Conservation (phyloP, 345 rosid genomes). For the Eucalyptus sp. region DNA sequence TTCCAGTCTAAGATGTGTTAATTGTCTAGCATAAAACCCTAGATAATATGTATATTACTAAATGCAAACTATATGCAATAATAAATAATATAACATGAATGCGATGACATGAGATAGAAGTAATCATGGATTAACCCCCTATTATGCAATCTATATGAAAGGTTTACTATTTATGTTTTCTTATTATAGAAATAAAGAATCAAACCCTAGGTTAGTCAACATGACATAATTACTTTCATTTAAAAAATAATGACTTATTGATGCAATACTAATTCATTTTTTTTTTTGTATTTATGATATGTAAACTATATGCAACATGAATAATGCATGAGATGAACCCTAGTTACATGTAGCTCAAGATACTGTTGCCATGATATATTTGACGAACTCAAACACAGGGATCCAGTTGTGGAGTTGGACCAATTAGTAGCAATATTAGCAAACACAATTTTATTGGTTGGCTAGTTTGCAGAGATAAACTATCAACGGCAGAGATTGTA, state of each 20-base stretch:
- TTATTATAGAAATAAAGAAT: too few relatives aligned
- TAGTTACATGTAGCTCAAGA: too few relatives aligned
- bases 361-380: too few relatives aligned
- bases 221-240: not conserved
- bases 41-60: not conserved
- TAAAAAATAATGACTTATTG: not conserved
- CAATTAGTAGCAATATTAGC: too few relatives aligned
- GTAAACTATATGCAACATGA: not conserved
- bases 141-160: not conserved
- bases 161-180: not conserved
- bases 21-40: not conserved
- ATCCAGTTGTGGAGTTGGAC: too few relatives aligned
- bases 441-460: too few relatives aligned
- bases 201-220: not conserved
- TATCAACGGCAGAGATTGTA: fast-evolving
- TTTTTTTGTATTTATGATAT: not conserved
- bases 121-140: not conserved
- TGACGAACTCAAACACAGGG: too few relatives aligned
- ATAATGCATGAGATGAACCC: not conserved
- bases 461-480: too few relatives aligned
- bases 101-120: not conserved
- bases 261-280: not conserved
- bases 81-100: not conserved
- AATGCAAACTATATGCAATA: not conserved
- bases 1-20: not conserved